Percentiles rank a stretch among this genome's conserved stretches.
Evolutionary conservation across 495 filamentous ascomycete genomes (phyloP).

Genomic region (Apodospora peruviana): DNA sequence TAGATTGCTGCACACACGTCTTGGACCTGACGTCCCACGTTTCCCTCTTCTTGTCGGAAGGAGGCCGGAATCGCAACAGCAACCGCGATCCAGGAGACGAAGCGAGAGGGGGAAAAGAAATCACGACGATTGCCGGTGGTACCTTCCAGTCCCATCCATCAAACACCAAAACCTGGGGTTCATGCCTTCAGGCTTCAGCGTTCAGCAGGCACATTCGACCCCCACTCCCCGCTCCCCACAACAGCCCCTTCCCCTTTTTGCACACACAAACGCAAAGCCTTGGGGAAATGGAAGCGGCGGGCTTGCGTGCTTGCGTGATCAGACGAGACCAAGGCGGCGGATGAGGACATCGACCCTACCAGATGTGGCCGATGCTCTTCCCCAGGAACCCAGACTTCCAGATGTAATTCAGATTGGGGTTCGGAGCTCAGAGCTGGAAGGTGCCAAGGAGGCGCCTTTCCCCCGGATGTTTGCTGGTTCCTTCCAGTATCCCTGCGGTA

Average conservation of each 20-base stretch:
- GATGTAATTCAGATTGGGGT: too few relatives aligned
- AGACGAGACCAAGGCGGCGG: not conserved
- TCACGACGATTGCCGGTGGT: too few relatives aligned
- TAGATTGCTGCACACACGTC: slow-evolving; percentile 17
- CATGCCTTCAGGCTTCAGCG: too few relatives aligned
- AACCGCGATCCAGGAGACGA: too few relatives aligned
- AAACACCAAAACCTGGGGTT: too few relatives aligned
- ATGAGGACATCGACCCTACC: not conserved
- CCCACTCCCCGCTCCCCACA: slow-evolving; percentile 5
- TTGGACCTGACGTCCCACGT: slow-evolving; percentile 4
- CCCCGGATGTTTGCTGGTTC: not conserved
- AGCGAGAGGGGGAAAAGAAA: too few relatives aligned
- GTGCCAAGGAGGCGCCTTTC: not conserved
- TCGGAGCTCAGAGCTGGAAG: not conserved
- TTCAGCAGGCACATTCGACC: slow-evolving; percentile 3
- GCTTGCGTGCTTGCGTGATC: slow-evolving; percentile 5
- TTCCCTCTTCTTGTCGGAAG: not conserved
- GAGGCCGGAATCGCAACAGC: not conserved
- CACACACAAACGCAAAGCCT: not conserved
- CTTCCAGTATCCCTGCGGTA: not conserved
- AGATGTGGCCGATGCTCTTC: too few relatives aligned
- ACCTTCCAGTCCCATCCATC: too few relatives aligned
- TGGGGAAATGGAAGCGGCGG: not conserved
- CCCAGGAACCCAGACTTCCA: not conserved
- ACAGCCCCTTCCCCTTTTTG: not conserved